Evolutionary conservation across 2,329 filamentous ascomycete species (phyloP), one percentile per base, ranked within the genome.

Genomic region (Diaporthe citri): DNA sequence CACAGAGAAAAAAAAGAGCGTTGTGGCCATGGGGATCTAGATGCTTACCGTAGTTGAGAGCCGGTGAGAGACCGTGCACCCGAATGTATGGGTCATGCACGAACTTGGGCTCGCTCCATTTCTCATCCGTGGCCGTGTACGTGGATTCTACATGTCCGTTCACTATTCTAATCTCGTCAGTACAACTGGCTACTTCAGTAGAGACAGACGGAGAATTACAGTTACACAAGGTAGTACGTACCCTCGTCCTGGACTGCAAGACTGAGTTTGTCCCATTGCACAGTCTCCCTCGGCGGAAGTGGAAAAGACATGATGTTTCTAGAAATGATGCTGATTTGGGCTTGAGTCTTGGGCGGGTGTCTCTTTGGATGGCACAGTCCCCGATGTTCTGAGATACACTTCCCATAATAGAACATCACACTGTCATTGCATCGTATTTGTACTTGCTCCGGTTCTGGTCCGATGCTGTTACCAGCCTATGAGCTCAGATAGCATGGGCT

Each of bases 1-100:
- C 43, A 10, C 20, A 22, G 43, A 48, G 43, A 48, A 10, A 1
- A 46, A 48, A 1, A 4, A 48, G 17, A 22, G 20, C 43, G 6
- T 3, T 20, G 20, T 48, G 43, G 7, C 2, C 7, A 22, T 48
- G 20, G 7, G 5, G 20, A 48, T 20, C 43, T 48, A 22, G 43
- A 48, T 48, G 7, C 83, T 98, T 95, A 75, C 96, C 95, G 84
- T 99, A 99, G 89, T 99, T 99, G 78, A 98, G 91, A 55, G 92
- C 96, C 0, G 97, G 96, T 0, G 96, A 93, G 94, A 99, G 96
- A 84, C 96, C 96, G 85, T 98, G 96, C 82, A 98, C 92, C 78
- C 93, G 92, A 80, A 98, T 91, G 87, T 90, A 96, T 9, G 96
- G 96, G 80, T 96, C 94, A 75, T 90, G 85, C 76, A 98, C 92